Evolutionary conservation across 2,329 filamentous ascomycete genomes (phyloP), one percentile per base, ranked within the genome.

Genomic region (Coniochaeta sp.): DNA sequence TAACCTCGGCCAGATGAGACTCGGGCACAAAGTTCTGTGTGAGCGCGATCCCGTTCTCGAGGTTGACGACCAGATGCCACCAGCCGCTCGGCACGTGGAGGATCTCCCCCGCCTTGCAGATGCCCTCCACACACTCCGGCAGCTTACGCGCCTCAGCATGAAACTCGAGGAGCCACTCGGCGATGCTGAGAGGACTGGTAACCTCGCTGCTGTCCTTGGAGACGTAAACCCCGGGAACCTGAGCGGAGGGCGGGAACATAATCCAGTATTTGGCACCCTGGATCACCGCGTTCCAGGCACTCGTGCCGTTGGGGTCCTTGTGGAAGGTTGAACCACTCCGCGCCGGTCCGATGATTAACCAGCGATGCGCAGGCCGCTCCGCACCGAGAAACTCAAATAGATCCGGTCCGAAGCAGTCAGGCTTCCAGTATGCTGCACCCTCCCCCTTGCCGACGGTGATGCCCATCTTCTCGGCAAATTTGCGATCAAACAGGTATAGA

Each of bases 241-340:
- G 77, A 0, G 83, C 80, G 0, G 82, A 82, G 0, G 88, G 86
- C 0, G 90, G 91, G 63, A 97, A 97, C 90, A 97, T 95, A 67
- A 97, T 92, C 92, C 94, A 97, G 74, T 97, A 97, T 65, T 97
- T 97, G 30, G 86, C 82, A 5, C 92, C 94, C 53, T 86, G 83
- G 26, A 97, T 75, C 13, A 96, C 89, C 1, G 91, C 92, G 65
- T 97, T 97, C 94, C 92, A 97, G 0, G 94, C 92, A 60, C 84
- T 86, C 16, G 82, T 86, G 16, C 70, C 85, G 59, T 86, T 86
- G 20, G 83, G 82, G 55, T 86, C 83, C 65, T 96, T 96, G 73
- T 97, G 92, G 65, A 96, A 97, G 4, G 91, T 96, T 58, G 89
- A 95, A 27, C 92, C 92, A 63, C 89, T 95, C 53, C 91, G 78